These are phyloP conservation scores for Esteya vermicola DNA, from an alignment of 2,329 filamentous ascomycete species.

Conservation along the genomic window DNA sequence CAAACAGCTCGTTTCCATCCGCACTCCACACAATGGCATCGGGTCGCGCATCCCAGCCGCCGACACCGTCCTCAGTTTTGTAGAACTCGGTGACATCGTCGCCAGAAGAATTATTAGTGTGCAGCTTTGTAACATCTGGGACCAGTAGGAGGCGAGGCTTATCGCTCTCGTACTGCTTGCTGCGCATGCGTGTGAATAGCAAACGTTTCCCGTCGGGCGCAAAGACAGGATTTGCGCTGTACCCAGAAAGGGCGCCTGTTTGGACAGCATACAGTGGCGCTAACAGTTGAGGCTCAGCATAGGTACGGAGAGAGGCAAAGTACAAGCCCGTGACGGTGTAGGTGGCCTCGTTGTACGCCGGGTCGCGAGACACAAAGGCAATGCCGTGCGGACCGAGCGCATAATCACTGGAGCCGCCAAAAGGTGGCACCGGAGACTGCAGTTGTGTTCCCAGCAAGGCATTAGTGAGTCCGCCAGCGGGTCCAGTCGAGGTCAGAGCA, in stretches of 20 bases:
- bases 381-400: constrained; percentile 54
- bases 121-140: constrained; percentile 42
- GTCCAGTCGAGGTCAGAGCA: constrained; percentile 18
- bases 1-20: constrained; percentile 49
- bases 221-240: constrained; percentile 54
- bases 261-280: constrained; percentile 21
- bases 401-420: constrained; percentile 70
- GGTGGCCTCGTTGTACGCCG: constrained; percentile 52
- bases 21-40: constrained; percentile 41
- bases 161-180: constrained; percentile 68
- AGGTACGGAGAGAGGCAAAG: constrained; percentile 55
- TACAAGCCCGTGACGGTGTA: constrained; percentile 77
- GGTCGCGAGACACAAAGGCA: constrained; percentile 64
- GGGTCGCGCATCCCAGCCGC: constrained; percentile 45
- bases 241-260: constrained; percentile 44
- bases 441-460: constrained; percentile 45
- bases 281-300: constrained; percentile 30
- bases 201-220: constrained; percentile 57
- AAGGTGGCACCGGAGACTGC: constrained; percentile 59
- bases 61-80: constrained; percentile 45
- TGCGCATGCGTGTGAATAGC: constrained; percentile 68
- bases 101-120: constrained; percentile 7
- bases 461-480: constrained; percentile 40
- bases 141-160: constrained; percentile 54
- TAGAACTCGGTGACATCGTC: constrained; percentile 43